Evolutionary conservation across 371 early-diverging fungal species (phyloP).

Genomic region (Mucor irregularis): DNA sequence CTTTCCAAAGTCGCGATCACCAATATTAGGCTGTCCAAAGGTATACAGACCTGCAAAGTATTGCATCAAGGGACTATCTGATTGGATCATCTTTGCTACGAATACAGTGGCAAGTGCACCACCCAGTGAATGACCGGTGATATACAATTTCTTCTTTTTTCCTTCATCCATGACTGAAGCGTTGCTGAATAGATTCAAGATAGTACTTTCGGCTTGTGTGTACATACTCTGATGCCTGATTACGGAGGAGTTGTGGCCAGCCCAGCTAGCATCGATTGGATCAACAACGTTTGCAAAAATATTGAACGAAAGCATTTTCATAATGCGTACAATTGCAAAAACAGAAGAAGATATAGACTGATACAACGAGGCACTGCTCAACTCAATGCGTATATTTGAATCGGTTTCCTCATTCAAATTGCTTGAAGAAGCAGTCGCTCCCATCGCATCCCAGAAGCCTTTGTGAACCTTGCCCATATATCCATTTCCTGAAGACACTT

Average conservation of each 20-base stretch:
- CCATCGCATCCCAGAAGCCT: conserved; percentile 60
- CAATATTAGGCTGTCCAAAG: conserved; percentile 55
- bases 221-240: conserved; percentile 32
- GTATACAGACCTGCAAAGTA: conserved; percentile 57
- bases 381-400: conserved; percentile 26
- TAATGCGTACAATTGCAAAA: conserved; percentile 24
- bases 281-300: conserved; percentile 41
- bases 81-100: conserved; percentile 58
- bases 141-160: conserved; percentile 24
- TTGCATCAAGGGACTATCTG: conserved; percentile 42
- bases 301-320: conserved; percentile 26
- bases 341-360: conserved; percentile 33
- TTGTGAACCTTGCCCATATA: conserved; percentile 53
- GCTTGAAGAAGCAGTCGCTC: conserved; percentile 22
- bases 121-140: conserved; percentile 45
- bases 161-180: conserved; percentile 2
- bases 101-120: conserved; percentile 48
- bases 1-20: conserved; percentile 49
- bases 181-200: conserved; percentile 22
- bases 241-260: conserved; percentile 23
- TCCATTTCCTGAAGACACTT: conserved; percentile 21
- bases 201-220: conserved; percentile 34
- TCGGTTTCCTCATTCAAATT: background rate
- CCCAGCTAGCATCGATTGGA: conserved; percentile 49
- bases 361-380: conserved; percentile 32